Evolutionary conservation across 345 rosid species (phyloP).

Genomic region (Luvunga scandens): DNA sequence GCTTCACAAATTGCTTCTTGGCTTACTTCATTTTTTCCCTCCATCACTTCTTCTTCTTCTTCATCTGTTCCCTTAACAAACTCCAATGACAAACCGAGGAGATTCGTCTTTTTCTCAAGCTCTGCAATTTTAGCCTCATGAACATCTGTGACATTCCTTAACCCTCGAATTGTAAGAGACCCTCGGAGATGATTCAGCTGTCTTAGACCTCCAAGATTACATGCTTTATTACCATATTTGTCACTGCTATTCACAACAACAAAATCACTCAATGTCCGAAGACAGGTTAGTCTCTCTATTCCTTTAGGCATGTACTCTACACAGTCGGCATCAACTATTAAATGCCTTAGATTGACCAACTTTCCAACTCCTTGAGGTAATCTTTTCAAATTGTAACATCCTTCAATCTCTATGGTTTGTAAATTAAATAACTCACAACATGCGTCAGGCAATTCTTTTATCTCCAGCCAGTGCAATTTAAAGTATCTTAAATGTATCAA

Average conservation of each 20-base stretch:
- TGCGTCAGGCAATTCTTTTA: conserved; percentile 13
- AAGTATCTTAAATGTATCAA: neutral
- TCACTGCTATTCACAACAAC: neutral
- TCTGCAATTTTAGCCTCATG: neutral
- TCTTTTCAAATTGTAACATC: neutral
- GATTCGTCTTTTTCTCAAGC: neutral
- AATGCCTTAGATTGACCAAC: conserved; percentile 13
- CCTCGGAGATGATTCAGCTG: neutral
- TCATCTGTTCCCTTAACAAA: neutral
- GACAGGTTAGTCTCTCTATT: conserved; percentile 2
- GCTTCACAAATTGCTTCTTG: neutral
- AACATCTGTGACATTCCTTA: neutral
- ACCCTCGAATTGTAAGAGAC: neutral
- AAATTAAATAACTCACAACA: conserved; percentile 13
- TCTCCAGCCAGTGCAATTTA: neutral
- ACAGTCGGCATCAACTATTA: fast-evolving
- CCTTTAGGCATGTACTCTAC: conserved; percentile 4
- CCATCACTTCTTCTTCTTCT: neutral
- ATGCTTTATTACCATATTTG: neutral
- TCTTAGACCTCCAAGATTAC: neutral
- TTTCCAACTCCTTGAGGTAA: conserved; percentile 11
- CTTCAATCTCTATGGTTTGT: neutral
- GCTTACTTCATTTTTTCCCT: neutral
- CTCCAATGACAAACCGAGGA: neutral
- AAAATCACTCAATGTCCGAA: neutral